Conservation (phyloP, 192 early-diverging fungal species). For the Coemansia brasiliensis region DNA sequence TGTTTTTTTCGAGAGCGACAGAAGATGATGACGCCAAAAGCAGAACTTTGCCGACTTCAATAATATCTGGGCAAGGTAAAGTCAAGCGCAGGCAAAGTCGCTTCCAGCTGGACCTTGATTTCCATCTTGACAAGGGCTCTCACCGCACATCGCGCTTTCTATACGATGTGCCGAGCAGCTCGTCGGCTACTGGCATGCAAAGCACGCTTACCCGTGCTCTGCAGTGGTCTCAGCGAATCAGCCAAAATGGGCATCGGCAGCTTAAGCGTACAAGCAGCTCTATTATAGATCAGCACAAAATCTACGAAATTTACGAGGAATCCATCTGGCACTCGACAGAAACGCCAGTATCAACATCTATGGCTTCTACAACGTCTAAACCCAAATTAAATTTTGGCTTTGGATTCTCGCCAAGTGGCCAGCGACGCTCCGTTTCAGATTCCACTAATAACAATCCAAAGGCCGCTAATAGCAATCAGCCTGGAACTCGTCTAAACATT, state of each 20-base stretch:
- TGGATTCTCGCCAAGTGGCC: neutral
- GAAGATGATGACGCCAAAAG: neutral
- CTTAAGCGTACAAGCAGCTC: slow-evolving; percentile 17
- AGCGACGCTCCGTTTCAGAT: neutral
- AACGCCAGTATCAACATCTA: slow-evolving; percentile 7
- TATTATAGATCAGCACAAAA: slow-evolving; percentile 46
- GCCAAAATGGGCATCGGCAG: slow-evolving; percentile 12
- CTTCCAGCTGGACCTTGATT: slow-evolving; percentile 4
- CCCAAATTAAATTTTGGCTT: neutral
- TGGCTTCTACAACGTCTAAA: neutral
- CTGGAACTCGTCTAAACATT: slow-evolving; percentile 10
- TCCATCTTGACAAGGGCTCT: slow-evolving; percentile 11
- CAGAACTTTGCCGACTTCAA: neutral
- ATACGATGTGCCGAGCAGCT: slow-evolving; percentile 34
- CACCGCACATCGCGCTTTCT: slow-evolving; percentile 43
- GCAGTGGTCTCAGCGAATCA: slow-evolving; percentile 40
- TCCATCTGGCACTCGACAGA: slow-evolving; percentile 41
- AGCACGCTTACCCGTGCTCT: slow-evolving; percentile 30
- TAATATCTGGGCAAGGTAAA: neutral
- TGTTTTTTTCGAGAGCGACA: slow-evolving; percentile 17
- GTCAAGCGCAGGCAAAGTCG: slow-evolving; percentile 9
- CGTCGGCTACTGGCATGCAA: slow-evolving; percentile 18
- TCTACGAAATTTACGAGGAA: slow-evolving; percentile 54
- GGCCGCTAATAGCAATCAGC: neutral
- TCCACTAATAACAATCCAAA: neutral